Percentiles rank a stretch among this genome's conserved stretches.
These are phyloP conservation scores for Oropetium thomaeum DNA, from an alignment of 176 grass and related monocot genomes.

Conservation along the genomic window DNA sequence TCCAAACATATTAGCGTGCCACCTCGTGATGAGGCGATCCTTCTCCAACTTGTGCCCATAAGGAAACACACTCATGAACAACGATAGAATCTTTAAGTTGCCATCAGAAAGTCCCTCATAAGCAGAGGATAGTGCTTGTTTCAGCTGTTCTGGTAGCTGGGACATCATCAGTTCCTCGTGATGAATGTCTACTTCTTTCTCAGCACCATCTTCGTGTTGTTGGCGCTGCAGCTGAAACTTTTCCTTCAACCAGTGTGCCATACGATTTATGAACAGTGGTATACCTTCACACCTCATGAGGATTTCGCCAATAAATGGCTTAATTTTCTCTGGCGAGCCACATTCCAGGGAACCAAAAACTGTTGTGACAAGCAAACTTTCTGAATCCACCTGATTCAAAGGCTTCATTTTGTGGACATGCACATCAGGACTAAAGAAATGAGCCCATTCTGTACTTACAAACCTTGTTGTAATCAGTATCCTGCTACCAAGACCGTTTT, in stretches of 20 bases:
- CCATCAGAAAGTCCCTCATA: not conserved
- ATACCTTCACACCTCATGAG: conserved; percentile 17
- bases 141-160: not conserved
- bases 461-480: not conserved
- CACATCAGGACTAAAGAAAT: not conserved
- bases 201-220: too few species aligned
- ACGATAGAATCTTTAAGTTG: rapidly evolving
- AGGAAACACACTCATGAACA: not conserved
- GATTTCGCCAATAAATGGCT: not conserved
- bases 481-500: not conserved
- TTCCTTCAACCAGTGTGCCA: conserved; percentile 1
- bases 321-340: rapidly evolving
- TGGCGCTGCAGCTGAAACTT: not conserved
- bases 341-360: not conserved
- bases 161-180: not conserved
- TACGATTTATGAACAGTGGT: conserved; percentile 4
- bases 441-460: not conserved
- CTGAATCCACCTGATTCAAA: not conserved
- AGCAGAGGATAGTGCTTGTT: not conserved
- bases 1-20: too few species aligned
- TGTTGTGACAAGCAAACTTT: not conserved
- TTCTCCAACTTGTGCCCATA: not conserved
- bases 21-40: not conserved
- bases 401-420: not conserved
- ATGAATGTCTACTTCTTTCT: too few species aligned